Evolutionary conservation across 805 yeast species (phyloP), one percentile per base, ranked within the genome.

Genomic region (Metschnikowia proteae): DNA sequence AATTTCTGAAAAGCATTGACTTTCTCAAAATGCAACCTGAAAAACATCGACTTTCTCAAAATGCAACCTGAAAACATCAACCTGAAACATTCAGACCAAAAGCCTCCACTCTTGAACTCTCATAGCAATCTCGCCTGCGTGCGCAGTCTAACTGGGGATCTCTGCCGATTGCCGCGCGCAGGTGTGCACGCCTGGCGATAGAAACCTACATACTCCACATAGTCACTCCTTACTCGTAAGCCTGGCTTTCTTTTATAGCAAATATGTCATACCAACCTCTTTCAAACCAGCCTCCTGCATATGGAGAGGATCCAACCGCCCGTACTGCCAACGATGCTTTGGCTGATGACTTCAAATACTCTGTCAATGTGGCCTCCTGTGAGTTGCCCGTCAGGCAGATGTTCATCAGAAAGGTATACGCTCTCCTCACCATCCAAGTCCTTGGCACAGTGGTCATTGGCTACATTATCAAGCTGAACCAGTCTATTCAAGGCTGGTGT

Each of bases 341-440:
- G 13, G 51, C 53, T 3, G 86, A 88, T 57, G 96, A 88, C 66
- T 89, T 88, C 79, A 89, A 88, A 64, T 88, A 84, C 65, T 80
- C 86, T 32, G 85, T 86, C 5, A 77, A 79, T 45, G 95, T 89
- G 25, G 80, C 89, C 3, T 82, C 86, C 30, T 88, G 96, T 66
- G 87, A 85, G 50, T 69, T 87, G 45, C 81, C 85, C 11, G 74
- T 89, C 35, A 80, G 96, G 57, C 86, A 84, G 55, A 76, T 82
- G 63, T 89, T 89, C 58, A 71, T 87, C 56, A 77, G 90, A 50
- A 86, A 86, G 61, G 97, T 89, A 6, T 90, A 88, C 66, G 71
- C 88, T 5, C 74, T 90, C 41, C 73, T 89, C 43, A 65, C 82
- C 9, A 67, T 76, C 4, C 97, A 89, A 66, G 62, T 89, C 33